Conservation (phyloP, 345 rosid genomes). For the Aurinia saxatilis region DNA sequence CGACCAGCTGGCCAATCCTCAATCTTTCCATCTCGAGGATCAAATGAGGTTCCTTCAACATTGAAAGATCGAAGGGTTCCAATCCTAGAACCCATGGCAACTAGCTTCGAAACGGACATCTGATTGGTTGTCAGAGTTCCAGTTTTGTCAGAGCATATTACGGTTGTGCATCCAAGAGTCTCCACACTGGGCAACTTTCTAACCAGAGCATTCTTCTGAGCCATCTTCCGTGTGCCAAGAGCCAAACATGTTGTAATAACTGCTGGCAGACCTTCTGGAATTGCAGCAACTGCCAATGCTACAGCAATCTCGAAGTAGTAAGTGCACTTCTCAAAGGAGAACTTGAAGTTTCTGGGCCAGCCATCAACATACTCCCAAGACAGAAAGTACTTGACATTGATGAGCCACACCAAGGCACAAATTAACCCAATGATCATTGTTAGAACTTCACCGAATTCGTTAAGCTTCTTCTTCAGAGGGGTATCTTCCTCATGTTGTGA, state of each 20-base stretch:
- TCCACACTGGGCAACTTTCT: slow-evolving; percentile 92
- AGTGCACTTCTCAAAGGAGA: slow-evolving; percentile 95
- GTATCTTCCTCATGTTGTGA: slow-evolving; percentile 80
- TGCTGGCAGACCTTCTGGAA: slow-evolving; percentile 96
- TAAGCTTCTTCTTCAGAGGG: slow-evolving; percentile 86
- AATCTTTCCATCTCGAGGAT: slow-evolving; percentile 79
- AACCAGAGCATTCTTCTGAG: slow-evolving; percentile 91
- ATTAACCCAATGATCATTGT: slow-evolving; percentile 74
- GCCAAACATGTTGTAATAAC: slow-evolving; percentile 96
- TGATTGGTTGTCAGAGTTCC: slow-evolving; percentile 93
- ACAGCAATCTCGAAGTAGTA: slow-evolving; percentile 98
- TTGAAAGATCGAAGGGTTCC: slow-evolving; percentile 64
- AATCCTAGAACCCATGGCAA: slow-evolving; percentile 70
- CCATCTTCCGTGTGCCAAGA: slow-evolving; percentile 95
- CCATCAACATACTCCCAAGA: slow-evolving; percentile 92
- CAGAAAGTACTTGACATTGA: slow-evolving; percentile 85
- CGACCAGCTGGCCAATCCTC: slow-evolving; percentile 57
- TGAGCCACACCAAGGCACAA: slow-evolving; percentile 89
- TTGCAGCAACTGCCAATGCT: slow-evolving; percentile 94
- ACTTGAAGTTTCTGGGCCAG: slow-evolving; percentile 79
- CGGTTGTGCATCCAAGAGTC: slow-evolving; percentile 95
- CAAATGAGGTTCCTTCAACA: slow-evolving; percentile 79
- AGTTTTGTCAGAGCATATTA: slow-evolving; percentile 89
- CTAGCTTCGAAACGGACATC: slow-evolving; percentile 80
- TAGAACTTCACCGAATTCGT: slow-evolving; percentile 82